Base-by-base conservation (phyloP, 495 filamentous ascomycete species). In the Hyaloscypha finlandica region DNA sequence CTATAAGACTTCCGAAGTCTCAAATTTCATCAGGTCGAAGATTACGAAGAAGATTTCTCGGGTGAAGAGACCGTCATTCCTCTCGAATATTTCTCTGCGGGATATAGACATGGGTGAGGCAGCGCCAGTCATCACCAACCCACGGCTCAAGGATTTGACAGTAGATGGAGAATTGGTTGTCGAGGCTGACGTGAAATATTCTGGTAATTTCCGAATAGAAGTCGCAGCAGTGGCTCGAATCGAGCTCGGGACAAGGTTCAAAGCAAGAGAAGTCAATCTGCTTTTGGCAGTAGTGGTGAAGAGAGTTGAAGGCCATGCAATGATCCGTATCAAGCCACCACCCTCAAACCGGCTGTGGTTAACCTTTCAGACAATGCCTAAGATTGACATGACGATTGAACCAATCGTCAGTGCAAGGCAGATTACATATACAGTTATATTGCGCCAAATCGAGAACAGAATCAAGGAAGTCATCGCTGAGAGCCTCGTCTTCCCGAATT, bases 321-420 rank as follows among this genome's bases (percentile, higher is more conserved):
- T 96, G 65, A 81, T 97, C 63, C 89, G 90, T 63, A 89, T 97
- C 77, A 99, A 99, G 75, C 94, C 95, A 29, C 92, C 95, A 37
- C 95, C 95, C 0, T 97, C 92, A 77, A 98, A 98, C 76, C 88
- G 95, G 31, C 75, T 97, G 48, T 99, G 95, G 95, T 86, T 98
- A 70, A 88, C 94, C 16, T 99, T 99, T 70, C 90, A 96, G 73
- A 87, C 88, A 9, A 91, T 91, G 85, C 95, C 95, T 8, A 92
- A 92, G 69, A 91, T 99, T 80, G 93, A 93, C 59, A 88, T 98
- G 82, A 86, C 88, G 25, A 93, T 99, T 58, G 91, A 97, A 74
- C 95, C 95, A 6, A 93, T 99, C 68, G 93, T 99, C 59, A 97
- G 93, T 77, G 90, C 92, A 8, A 89, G 94, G 62, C 94, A 97